phyloP scores from a whole-genome alignment of 805 yeast genomes.

The Ogataea paraovalis region DNA sequence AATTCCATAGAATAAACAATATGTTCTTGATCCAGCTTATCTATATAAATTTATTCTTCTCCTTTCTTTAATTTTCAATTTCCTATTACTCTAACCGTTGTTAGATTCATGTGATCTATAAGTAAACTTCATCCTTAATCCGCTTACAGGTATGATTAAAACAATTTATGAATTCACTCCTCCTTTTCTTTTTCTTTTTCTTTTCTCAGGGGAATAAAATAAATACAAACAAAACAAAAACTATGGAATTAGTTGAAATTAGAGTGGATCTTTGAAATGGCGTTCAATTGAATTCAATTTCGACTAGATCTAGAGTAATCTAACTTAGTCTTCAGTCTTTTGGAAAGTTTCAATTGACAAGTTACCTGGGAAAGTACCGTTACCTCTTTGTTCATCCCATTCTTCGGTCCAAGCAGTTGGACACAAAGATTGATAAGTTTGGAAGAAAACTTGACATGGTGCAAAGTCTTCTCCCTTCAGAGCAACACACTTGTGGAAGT shows the following conservation, averaged over 20 bases:
- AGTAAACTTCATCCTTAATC: neutral
- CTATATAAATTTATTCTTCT: neutral
- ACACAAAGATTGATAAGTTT: conserved; percentile 82
- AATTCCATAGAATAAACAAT: no score
- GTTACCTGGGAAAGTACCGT: conserved; percentile 39
- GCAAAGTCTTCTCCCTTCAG: conserved; percentile 98
- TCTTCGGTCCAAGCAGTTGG: conserved; percentile 81
- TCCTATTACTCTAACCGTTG: neutral
- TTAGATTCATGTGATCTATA: neutral
- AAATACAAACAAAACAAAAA: no score
- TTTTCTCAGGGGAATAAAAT: neutral
- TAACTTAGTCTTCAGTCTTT: conserved; percentile 14
- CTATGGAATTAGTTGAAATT: neutral
- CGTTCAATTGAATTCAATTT: no score
- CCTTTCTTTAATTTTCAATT: neutral
- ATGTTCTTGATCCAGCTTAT: no score
- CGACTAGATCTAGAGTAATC: neutral
- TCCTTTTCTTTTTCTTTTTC: neutral
- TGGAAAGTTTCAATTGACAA: conserved; percentile 31
- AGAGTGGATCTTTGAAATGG: no score
- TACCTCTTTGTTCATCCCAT: conserved; percentile 82
- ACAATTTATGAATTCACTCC: neutral
- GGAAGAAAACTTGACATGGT: conserved; percentile 93
- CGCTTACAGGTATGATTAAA: no score
- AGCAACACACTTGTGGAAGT: conserved; percentile 94